Evolutionary conservation across 1,139 yeast species (phyloP).

Genomic region (Suhomyces bolitotheri): DNA sequence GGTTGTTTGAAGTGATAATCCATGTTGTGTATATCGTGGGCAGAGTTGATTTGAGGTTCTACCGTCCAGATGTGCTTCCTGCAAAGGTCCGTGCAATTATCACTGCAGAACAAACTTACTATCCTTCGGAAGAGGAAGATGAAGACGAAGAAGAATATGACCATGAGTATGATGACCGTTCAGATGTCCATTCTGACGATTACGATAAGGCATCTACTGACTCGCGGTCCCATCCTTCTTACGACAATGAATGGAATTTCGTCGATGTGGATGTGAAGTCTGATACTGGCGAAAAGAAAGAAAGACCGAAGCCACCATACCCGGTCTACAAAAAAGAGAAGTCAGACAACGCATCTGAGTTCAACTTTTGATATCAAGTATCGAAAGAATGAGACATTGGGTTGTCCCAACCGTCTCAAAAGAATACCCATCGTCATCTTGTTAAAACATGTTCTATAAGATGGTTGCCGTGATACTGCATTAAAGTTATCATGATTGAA

Average conservation of each 20-base stretch:
- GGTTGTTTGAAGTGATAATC: slow-evolving; percentile 60
- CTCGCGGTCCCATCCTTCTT: slow-evolving; percentile 1
- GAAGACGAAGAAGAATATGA: slow-evolving; percentile 12
- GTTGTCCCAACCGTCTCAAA: no score
- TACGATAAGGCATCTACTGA: slow-evolving; percentile 2
- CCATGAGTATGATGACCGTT: slow-evolving; percentile 1
- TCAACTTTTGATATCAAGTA: slow-evolving; percentile 16
- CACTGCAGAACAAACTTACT: slow-evolving; percentile 44
- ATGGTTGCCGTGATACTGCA: no score
- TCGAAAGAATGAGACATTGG: no score
- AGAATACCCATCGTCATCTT: no score
- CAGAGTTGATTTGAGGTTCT: slow-evolving; percentile 73
- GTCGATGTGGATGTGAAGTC: slow-evolving; percentile 16
- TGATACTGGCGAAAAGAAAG: slow-evolving; percentile 4
- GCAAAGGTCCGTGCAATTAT: slow-evolving; percentile 39
- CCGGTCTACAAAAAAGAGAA: slow-evolving; percentile 13
- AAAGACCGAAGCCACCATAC: slow-evolving; percentile 14
- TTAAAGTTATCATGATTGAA: no score
- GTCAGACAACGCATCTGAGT: slow-evolving; percentile 17
- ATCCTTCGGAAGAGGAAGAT: slow-evolving; percentile 29
- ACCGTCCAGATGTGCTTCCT: slow-evolving; percentile 67
- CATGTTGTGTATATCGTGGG: slow-evolving; percentile 57
- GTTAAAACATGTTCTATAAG: no score
- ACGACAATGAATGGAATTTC: slow-evolving; percentile 16
- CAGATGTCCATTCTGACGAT: neutral